Conservation (phyloP, 768 basidiomycete genomes). For the Mycena filopes region DNA sequence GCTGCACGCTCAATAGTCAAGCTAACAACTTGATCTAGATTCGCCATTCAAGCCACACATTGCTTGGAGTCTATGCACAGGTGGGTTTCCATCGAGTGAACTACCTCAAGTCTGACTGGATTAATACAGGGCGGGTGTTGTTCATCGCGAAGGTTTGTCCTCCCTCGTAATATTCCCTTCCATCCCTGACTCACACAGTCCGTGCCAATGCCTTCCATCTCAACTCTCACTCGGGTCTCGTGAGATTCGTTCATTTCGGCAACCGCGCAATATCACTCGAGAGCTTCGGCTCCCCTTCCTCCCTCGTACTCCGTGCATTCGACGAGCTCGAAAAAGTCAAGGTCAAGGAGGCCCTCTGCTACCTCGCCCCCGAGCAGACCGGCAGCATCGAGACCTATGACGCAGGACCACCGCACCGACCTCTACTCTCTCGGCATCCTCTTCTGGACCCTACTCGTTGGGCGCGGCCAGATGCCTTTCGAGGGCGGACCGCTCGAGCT, state of each 20-base stretch:
- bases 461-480: constrained; percentile 71
- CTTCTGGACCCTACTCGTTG: constrained; percentile 82
- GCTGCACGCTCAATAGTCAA: background rate
- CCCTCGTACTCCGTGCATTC: constrained; percentile 69
- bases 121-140: constrained; percentile 57
- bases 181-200: constrained; percentile 49
- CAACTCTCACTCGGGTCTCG: constrained; percentile 74
- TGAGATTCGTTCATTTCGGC: constrained; percentile 79
- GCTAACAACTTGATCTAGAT: constrained; percentile 51
- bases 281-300: constrained; percentile 76
- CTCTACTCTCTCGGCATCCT: constrained; percentile 78
- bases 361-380: constrained; percentile 81
- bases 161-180: background rate
- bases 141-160: constrained; percentile 73
- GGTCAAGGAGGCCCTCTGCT: constrained; percentile 80
- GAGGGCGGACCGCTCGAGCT: constrained; percentile 72
- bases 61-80: constrained; percentile 75
- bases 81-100: constrained; percentile 21
- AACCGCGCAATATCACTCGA: constrained; percentile 80
- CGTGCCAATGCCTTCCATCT: constrained; percentile 82
- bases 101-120: constrained; percentile 10
- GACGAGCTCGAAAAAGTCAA: constrained; percentile 74
- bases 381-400: constrained; percentile 77
- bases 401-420: constrained; percentile 80
- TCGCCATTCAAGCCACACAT: constrained; percentile 79